Evolutionary conservation across 306 rosid genomes (phyloP).

Genomic region (Glycyrrhiza uralensis): DNA sequence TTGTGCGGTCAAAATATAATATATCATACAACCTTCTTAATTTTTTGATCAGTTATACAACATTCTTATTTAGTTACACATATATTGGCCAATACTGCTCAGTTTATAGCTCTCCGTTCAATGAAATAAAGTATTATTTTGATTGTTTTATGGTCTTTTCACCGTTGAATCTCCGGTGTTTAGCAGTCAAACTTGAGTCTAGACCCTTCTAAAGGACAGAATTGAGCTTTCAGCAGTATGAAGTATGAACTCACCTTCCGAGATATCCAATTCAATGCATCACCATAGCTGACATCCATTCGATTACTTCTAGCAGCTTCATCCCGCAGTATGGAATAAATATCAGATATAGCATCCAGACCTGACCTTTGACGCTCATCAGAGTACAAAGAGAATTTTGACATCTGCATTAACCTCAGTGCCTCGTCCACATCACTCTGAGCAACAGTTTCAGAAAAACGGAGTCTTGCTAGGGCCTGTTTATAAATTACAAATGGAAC

Average conservation of each 20-base stretch:
- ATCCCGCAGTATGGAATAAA: slow-evolving; percentile 90
- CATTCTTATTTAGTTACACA: too few species aligned
- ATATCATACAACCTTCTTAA: too few species aligned
- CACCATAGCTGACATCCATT: slow-evolving; percentile 86
- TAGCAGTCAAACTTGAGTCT: not conserved
- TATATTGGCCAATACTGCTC: not conserved
- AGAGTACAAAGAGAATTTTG: slow-evolving; percentile 90
- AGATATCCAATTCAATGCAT: slow-evolving; percentile 93
- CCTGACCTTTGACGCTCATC: slow-evolving; percentile 95
- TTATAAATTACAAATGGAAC: slow-evolving; percentile 14
- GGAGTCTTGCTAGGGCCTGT: slow-evolving; percentile 93
- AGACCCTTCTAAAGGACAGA: not conserved
- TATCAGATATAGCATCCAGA: slow-evolving; percentile 91
- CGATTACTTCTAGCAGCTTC: slow-evolving; percentile 73
- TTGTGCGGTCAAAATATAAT: slow-evolving; percentile 18
- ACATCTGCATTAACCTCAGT: slow-evolving; percentile 96
- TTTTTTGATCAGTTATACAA: too few species aligned
- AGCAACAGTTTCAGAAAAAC: slow-evolving; percentile 83
- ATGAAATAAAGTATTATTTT: not conserved
- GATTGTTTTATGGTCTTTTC: not conserved
- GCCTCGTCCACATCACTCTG: slow-evolving; percentile 99
- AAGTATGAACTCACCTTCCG: slow-evolving; percentile 63
- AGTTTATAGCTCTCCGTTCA: not conserved
- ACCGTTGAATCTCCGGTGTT: not conserved
- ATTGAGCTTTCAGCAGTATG: not conserved